Base-by-base conservation (phyloP, 495 filamentous ascomycete species). In the Neurospora pannonica region DNA sequence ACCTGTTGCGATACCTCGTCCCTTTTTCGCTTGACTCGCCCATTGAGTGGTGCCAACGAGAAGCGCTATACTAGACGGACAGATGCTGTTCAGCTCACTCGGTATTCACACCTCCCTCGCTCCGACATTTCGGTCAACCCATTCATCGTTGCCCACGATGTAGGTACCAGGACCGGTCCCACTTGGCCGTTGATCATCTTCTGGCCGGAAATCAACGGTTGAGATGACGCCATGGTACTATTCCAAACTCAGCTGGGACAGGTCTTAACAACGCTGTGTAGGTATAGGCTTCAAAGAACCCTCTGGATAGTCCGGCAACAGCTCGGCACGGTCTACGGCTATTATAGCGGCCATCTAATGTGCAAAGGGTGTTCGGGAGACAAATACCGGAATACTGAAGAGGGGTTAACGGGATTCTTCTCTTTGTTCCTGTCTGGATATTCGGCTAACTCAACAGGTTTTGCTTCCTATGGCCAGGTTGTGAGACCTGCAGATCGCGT, bases 401-500 rank as follows among this genome's bases (percentile, higher is more conserved):
- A 67, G 54, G 54, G 54, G 54, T 34, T 15, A 67, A 67, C 28
- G 54, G 54, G 54, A 67, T 34, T 17, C 15, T 67, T 67, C 24
- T 62, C 54, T 62, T 62, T 62, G 54, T 19, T 62, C 54, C 54
- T 67, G 54, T 28, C 54, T 67, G 54, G 54, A 67, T 67, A 31
- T 28, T 62, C 24, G 54, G 54, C 24, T 62, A 67, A 67, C 28
- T 15, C 54, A 67, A 19, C 54, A 67, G 28, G 54, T 67, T 67
- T 67, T 34, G 28, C 28, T 67, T 36, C 54, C 54, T 67, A 67
- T 67, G 13, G 71, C 46, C 71, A 73, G 10, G 40, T 70, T 73
- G 71, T 73, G 71, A 73, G 28, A 72, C 21, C 38, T 72, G 74
- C 74, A 77, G 75, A 69, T 73, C 69, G 43, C 39, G 67, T 48